Conservation (phyloP, 2,329 filamentous ascomycete species). For the Stagonosporopsis chrysanthemi region DNA sequence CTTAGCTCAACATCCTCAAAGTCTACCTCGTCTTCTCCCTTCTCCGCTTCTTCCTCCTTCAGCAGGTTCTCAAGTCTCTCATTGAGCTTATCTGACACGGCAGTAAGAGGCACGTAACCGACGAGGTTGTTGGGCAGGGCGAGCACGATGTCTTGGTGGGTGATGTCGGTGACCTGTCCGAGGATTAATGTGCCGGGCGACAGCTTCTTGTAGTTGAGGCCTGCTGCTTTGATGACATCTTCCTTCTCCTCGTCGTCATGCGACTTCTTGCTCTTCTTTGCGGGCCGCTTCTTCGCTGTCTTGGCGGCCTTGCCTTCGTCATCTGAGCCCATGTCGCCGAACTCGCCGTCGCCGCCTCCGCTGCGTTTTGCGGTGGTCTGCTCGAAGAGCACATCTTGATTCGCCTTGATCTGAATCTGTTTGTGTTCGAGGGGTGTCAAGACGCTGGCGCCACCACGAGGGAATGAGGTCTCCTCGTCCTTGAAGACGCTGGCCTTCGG, state of each 20-base stretch:
- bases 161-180: conserved; percentile 84
- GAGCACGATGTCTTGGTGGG: conserved; percentile 77
- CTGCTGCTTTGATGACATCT: conserved; percentile 73
- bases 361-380: conserved; percentile 69
- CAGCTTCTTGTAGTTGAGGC: conserved; percentile 89
- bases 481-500: conserved; percentile 57
- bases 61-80: conserved; percentile 73
- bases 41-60: conserved; percentile 67
- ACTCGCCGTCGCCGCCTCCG: conserved; percentile 53
- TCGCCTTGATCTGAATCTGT: conserved; percentile 93
- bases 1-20: conserved; percentile 73
- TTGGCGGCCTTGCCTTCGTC: conserved; percentile 52
- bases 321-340: conserved; percentile 53
- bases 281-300: conserved; percentile 63
- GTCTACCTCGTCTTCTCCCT: conserved; percentile 58
- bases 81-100: conserved; percentile 83
- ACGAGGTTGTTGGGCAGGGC: conserved; percentile 91
- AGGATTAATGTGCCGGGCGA: conserved; percentile 86
- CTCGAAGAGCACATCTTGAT: conserved; percentile 89
- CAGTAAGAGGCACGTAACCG: conserved; percentile 89
- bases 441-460: conserved; percentile 88
- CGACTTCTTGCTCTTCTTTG: conserved; percentile 51
- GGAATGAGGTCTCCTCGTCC: conserved; percentile 90
- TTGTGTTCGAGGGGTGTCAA: conserved; percentile 94
- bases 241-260: conserved; percentile 55